Evolutionary conservation across 108 stramenopile genomes (phyloP), one percentile per base, ranked within the genome.

Genomic region (Parmales sp.): DNA sequence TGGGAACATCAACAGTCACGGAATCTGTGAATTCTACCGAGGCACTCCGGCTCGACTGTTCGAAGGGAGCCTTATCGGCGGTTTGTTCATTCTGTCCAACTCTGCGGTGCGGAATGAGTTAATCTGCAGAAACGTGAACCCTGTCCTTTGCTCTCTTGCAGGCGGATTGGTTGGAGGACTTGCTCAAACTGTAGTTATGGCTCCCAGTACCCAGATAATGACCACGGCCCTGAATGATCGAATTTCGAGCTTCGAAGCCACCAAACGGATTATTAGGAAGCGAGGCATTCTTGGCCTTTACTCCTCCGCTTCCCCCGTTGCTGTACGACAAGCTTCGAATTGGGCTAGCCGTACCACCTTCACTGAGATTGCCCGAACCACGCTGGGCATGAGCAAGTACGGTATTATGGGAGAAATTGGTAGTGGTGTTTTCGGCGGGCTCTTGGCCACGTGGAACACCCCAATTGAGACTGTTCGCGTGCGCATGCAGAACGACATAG

Each of bases 361-460:
- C 49, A 81, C 78, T 8, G 78, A 80, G 51, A 69, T 81, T 29
- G 67, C 64, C 23, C 69, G 78, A 31, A 70, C 79, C 11, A 70
- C 51, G 28, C 75, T 79, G 67, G 65, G 71, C 46, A 67, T 81
- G 73, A 70, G 72, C 4, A 44, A 75, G 23, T 80, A 72, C 51
- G 82, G 82, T 0, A 34, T 80, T 18, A 3, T 71, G 37, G 80
- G 83, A 36, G 78, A 84, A 51, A 74, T 81, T 65, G 78, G 68
- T 20, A 75, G 78, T 1, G 83, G 83, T 11, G 49, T 78, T 6
- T 65, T 84, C 43, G 80, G 77, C 4, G 83, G 83, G 22, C 34
- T 81, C 19, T 77, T 75, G 38, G 76, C 75, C 50, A 77, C 75
- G 41, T 84, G 83, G 80, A 84, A 84, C 64, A 81, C 83, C 0